These are phyloP conservation scores for Apiotrichum siamense DNA, from an alignment of 1,284 basidiomycete species.

Conservation along the genomic window DNA sequence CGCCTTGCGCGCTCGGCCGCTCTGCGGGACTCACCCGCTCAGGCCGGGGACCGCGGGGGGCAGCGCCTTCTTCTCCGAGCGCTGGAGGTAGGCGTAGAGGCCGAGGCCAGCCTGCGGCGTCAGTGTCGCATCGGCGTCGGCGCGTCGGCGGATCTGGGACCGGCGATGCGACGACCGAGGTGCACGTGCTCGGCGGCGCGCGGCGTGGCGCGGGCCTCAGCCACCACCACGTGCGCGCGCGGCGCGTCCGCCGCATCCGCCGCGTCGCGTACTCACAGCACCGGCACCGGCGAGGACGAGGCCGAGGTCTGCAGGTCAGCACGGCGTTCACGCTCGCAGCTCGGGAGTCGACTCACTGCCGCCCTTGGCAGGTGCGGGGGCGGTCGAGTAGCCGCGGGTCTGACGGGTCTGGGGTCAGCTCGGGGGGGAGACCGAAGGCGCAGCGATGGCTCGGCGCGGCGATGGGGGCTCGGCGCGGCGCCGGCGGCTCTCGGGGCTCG, in stretches of 20 bases:
- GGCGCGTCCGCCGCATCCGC: too few species aligned
- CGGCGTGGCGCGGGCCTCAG: too few species aligned
- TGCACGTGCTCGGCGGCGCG: too few species aligned
- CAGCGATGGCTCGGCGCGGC: too few species aligned
- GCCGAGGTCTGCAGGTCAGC: constrained; percentile 35
- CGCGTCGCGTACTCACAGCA: constrained; percentile 21
- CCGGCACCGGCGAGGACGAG: constrained; percentile 32
- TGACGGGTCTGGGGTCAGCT: constrained; percentile 1
- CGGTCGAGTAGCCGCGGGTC: constrained; percentile 7
- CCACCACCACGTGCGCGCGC: too few species aligned
- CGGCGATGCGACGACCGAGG: too few species aligned
- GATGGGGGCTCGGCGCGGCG: too few species aligned
- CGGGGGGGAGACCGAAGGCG: neutral
- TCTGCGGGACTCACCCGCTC: constrained; percentile 31
- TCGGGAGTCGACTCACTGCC: constrained; percentile 10
- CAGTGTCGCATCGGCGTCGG: neutral
- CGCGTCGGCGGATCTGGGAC: too few species aligned
- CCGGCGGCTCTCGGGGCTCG: too few species aligned
- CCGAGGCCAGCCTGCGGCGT: constrained; percentile 28
- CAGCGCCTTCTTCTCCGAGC: constrained; percentile 10
- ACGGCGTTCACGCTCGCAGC: neutral
- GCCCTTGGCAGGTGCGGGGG: constrained; percentile 1
- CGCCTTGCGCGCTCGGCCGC: too few species aligned
- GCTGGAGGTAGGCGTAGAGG: constrained; percentile 37
- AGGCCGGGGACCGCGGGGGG: constrained; percentile 17